Conservation (phyloP, 495 filamentous ascomycete species). For the Penicillium fimorum region DNA sequence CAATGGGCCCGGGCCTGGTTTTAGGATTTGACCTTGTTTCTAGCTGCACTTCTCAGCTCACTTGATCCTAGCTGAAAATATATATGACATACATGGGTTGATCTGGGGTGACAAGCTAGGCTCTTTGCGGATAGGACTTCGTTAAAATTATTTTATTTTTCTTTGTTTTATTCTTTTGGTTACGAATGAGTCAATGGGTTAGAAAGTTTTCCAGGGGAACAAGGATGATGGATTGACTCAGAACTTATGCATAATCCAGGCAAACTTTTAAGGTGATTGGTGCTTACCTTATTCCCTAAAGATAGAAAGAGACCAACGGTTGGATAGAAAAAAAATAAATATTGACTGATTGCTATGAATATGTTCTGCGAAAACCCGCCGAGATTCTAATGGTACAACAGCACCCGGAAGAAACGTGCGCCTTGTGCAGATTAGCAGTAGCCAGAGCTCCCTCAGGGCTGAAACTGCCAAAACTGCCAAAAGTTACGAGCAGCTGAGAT, state of each 20-base stretch:
- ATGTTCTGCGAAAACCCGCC: slow-evolving; percentile 21
- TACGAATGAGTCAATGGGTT: neutral
- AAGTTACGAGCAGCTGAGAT: slow-evolving; percentile 24
- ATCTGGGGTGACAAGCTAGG: neutral
- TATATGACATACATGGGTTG: neutral
- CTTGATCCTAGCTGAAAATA: neutral
- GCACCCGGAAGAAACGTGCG: slow-evolving; percentile 2
- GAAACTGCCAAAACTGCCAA: slow-evolving; percentile 9
- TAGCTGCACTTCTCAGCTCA: neutral
- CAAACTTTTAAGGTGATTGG: neutral
- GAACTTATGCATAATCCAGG: neutral
- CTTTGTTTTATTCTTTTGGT: neutral
- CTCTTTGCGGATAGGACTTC: neutral
- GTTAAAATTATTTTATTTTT: neutral
- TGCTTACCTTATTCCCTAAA: neutral
- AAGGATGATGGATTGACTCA: neutral
- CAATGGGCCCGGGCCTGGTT: neutral
- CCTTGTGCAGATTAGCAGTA: slow-evolving; percentile 9
- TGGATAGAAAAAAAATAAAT: slow-evolving; percentile 6
- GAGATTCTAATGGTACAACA: slow-evolving; percentile 22
- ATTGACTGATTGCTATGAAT: slow-evolving; percentile 22
- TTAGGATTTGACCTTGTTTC: neutral
- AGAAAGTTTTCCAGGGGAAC: neutral
- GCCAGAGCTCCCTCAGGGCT: slow-evolving; percentile 5
- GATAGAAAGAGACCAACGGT: neutral